phyloP scores from a whole-genome alignment of 495 filamentous ascomycete genomes.

The Aspergillus olivimuriae region DNA sequence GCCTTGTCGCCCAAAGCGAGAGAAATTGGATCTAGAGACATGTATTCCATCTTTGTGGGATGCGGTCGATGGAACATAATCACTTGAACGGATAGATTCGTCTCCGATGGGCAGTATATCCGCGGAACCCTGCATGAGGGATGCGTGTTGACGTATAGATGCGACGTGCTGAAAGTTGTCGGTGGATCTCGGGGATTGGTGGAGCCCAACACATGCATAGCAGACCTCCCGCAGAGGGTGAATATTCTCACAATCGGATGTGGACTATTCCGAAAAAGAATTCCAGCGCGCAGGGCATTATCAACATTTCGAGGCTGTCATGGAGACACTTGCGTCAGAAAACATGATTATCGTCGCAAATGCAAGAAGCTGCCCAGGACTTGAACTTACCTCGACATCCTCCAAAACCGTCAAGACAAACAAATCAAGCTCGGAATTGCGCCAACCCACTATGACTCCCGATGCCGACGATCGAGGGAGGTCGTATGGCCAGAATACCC shows the following conservation, averaged over 20 bases:
- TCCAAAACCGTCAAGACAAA: conserved; percentile 86
- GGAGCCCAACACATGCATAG: conserved; percentile 79
- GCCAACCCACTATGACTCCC: conserved; percentile 90
- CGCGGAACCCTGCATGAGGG: conserved; percentile 53
- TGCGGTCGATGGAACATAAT: conserved; percentile 84
- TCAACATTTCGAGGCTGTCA: conserved; percentile 67
- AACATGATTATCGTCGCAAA: too few species aligned
- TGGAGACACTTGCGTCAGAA: too few species aligned
- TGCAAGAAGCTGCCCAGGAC: not conserved
- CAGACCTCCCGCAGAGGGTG: conserved; percentile 71
- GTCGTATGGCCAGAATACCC: conserved; percentile 97
- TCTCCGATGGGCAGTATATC: conserved; percentile 61
- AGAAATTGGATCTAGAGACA: conserved; percentile 84
- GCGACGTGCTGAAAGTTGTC: conserved; percentile 55
- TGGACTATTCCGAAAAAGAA: conserved; percentile 74
- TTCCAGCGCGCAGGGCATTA: conserved; percentile 76
- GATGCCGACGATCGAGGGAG: conserved; percentile 61
- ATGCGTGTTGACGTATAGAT: conserved; percentile 62
- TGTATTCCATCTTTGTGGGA: conserved; percentile 90
- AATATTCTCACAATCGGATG: conserved; percentile 78
- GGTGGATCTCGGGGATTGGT: conserved; percentile 53
- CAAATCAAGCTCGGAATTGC: conserved; percentile 85
- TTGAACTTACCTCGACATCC: conserved; percentile 69
- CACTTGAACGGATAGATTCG: conserved; percentile 67
- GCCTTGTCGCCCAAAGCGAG: conserved; percentile 78